Conservation (phyloP, 768 basidiomycete genomes). For the Rhodosporidiobolus odoratus region DNA sequence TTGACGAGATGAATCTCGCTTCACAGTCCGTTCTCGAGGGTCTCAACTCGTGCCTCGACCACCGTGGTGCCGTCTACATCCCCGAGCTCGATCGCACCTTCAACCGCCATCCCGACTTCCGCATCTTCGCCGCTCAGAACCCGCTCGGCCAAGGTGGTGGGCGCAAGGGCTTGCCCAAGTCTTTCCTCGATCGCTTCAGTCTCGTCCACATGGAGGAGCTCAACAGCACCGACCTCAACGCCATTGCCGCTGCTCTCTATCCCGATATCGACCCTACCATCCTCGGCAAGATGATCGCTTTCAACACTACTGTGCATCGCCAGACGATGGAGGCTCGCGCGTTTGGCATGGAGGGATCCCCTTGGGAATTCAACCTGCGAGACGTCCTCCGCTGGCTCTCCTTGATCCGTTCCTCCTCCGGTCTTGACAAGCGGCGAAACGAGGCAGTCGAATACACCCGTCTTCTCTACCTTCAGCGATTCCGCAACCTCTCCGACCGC, state of each 20-base stretch:
- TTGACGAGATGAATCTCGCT: conserved; percentile 98
- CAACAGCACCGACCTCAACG: conserved; percentile 64
- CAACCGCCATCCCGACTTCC: conserved; percentile 80
- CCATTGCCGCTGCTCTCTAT: conserved; percentile 71
- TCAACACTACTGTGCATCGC: conserved; percentile 66
- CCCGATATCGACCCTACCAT: conserved; percentile 56
- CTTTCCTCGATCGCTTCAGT: conserved; percentile 97
- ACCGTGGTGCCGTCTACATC: conserved; percentile 88
- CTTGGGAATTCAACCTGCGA: conserved; percentile 98
- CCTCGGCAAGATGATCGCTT: conserved; percentile 71
- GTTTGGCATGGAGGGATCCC: conserved; percentile 54
- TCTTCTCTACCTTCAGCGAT: conserved; percentile 75
- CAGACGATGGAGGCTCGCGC: conserved; percentile 60
- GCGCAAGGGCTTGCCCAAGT: conserved; percentile 92
- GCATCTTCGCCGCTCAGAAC: conserved; percentile 96
- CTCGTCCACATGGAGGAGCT: conserved; percentile 91
- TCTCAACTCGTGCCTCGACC: conserved; percentile 90
- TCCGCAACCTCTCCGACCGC: conserved; percentile 69
- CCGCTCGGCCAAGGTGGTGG: conserved; percentile 93
- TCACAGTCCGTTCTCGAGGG: conserved; percentile 96
- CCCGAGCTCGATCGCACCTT: conserved; percentile 91
- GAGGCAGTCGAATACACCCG: conserved; percentile 61
- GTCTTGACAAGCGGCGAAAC: conserved; percentile 43
- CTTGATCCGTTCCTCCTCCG: conserved; percentile 46
- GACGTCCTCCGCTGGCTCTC: conserved; percentile 86